Evolutionary conservation across 371 early-diverging fungal genomes (phyloP).

Genomic region (Saksenaea oblongispora): DNA sequence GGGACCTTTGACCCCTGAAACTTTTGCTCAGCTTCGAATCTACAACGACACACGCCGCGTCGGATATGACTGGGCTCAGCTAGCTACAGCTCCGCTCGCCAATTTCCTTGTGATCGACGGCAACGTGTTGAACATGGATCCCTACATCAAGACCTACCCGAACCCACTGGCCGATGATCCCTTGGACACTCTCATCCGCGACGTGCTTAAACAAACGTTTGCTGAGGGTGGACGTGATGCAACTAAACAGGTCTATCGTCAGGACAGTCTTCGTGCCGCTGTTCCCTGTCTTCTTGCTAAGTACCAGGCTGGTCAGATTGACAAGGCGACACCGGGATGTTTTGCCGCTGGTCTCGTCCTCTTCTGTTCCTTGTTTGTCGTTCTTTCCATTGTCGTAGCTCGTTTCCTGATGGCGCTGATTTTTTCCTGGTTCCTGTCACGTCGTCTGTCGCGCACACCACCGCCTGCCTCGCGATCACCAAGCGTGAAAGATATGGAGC

Average conservation of each 20-base stretch:
- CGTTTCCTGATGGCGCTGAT: slow-evolving; percentile 84
- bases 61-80: slow-evolving; percentile 69
- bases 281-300: slow-evolving; percentile 63
- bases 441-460: slow-evolving; percentile 60
- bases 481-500: slow-evolving; percentile 22
- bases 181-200: slow-evolving; percentile 57
- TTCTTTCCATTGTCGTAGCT: slow-evolving; percentile 67
- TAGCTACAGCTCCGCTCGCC: slow-evolving; percentile 27
- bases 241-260: slow-evolving; percentile 64
- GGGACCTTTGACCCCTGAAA: slow-evolving; percentile 15
- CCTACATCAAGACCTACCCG: slow-evolving; percentile 50
- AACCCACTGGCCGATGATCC: slow-evolving; percentile 39
- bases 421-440: slow-evolving; percentile 83
- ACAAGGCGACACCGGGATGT: slow-evolving; percentile 84
- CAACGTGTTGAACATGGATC: slow-evolving; percentile 63
- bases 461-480: slow-evolving; percentile 14
- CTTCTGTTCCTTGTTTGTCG: slow-evolving; percentile 64
- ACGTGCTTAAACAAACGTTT: slow-evolving; percentile 30
- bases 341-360: slow-evolving; percentile 78
- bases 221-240: slow-evolving; percentile 63
- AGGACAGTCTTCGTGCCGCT: slow-evolving; percentile 45
- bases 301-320: slow-evolving; percentile 77
- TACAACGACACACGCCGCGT: slow-evolving; percentile 38
- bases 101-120: slow-evolving; percentile 71
- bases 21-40: slow-evolving; percentile 17